These are phyloP conservation scores for Conoideocrella luteorostrata DNA, from an alignment of 2,329 filamentous ascomycete genomes.

Conservation along the genomic window DNA sequence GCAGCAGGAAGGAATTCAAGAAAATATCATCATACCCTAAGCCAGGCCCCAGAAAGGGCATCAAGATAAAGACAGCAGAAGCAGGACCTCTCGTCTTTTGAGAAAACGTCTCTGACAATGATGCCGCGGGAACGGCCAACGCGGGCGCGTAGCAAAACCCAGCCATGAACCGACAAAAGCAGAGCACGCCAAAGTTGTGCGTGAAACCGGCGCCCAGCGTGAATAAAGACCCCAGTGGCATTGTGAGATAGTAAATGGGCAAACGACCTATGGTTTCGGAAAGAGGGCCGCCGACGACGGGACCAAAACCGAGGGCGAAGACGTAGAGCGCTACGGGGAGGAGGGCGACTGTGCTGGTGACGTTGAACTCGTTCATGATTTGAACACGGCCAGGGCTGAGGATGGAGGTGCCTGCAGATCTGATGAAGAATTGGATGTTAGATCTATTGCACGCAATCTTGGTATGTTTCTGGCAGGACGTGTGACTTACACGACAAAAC, in stretches of 20 bases:
- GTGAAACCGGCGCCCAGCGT: constrained; percentile 48
- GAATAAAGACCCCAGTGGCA: constrained; percentile 47
- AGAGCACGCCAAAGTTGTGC: constrained; percentile 42
- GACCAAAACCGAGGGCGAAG: constrained; percentile 53
- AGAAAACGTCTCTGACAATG: constrained; percentile 42
- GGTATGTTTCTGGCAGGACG: too few species aligned
- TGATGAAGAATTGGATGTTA: too few species aligned
- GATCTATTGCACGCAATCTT: too few species aligned
- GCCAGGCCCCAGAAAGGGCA: constrained; percentile 47
- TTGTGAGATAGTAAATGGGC: constrained; percentile 41
- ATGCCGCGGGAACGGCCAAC: constrained; percentile 42
- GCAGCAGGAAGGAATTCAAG: too few species aligned
- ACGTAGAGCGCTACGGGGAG: constrained; percentile 54
- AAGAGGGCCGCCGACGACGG: constrained; percentile 51
- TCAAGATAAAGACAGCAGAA: constrained; percentile 40
- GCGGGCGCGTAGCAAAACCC: constrained; percentile 45
- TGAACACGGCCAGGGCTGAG: constrained; percentile 41
- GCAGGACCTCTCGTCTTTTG: constrained; percentile 36
- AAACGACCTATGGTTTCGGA: constrained; percentile 52
- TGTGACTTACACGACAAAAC: constrained; percentile 39
- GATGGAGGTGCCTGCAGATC: constrained; percentile 48
- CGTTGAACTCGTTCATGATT: constrained; percentile 46
- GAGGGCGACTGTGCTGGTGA: constrained; percentile 50
- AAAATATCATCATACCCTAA: constrained; percentile 45
- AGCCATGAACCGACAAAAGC: constrained; percentile 50